phyloP scores from a whole-genome alignment of 169 alveolate species.

The Eimeria falciformis region DNA sequence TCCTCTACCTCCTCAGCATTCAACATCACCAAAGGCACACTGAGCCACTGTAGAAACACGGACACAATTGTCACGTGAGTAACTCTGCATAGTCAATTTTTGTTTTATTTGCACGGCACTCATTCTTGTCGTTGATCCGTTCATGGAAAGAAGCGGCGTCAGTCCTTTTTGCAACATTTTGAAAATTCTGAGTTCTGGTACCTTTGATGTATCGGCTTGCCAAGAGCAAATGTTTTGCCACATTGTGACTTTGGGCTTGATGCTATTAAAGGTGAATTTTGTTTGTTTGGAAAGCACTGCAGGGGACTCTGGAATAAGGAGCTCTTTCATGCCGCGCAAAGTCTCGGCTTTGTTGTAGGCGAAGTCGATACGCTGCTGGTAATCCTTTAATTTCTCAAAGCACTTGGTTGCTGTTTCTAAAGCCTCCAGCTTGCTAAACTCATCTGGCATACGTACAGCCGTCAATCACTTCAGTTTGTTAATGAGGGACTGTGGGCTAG shows the following conservation, averaged over 20 bases:
- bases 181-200: neutral
- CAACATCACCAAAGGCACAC: conserved; percentile 53
- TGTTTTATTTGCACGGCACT: no score
- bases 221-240: conserved; percentile 64
- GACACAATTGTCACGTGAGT: neutral
- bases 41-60: conserved; percentile 50
- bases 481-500: no score
- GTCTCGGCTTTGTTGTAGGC: conserved; percentile 72
- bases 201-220: conserved; percentile 61
- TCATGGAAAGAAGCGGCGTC: no score
- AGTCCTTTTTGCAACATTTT: no score
- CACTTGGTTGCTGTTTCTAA: conserved; percentile 15
- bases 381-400: conserved; percentile 44
- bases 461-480: neutral
- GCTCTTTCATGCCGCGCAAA: conserved; percentile 68
- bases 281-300: conserved; percentile 72
- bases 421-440: conserved; percentile 27
- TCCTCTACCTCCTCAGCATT: conserved; percentile 62
- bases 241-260: conserved; percentile 72
- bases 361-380: conserved; percentile 65
- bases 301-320: conserved; percentile 69
- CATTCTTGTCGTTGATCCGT: no score
- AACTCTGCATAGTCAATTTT: neutral
- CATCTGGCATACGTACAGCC: conserved; percentile 41
- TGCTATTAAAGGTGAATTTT: conserved; percentile 20